Evolutionary conservation across 805 yeast species (phyloP), one percentile per base, ranked within the genome.

Genomic region (Saccharomycopsis oosterbeekiorum): DNA sequence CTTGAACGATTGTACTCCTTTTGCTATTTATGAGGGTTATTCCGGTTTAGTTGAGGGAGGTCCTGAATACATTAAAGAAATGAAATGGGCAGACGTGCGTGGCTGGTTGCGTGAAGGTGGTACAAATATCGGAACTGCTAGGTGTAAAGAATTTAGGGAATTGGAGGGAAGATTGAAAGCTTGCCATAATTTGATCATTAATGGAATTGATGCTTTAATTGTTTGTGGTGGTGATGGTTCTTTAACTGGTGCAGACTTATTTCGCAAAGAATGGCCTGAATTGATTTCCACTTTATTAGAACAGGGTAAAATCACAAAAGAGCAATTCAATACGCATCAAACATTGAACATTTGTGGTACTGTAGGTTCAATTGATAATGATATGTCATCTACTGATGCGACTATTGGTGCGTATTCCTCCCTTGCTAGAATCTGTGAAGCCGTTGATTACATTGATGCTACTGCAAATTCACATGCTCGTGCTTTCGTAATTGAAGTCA

Each of bases 161-260:
- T 74, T 89, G 58, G 74, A 75, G 66, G 93, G 93, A 47, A 75
- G 93, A 68, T 72, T 86, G 57, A 66, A 72, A 56, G 91, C 84
- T 42, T 85, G 88, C 60, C 76, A 79, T 67, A 84, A 87, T 72
- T 76, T 87, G 81, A 80, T 87, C 66, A 78, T 73, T 55, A 81
- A 84, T 39, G 92, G 92, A 60, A 86, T 87, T 62, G 91, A 87
- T 71, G 92, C 90, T 1, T 75, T 87, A 65, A 80, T 87, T 65
- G 92, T 87, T 19, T 85, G 90, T 73, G 93, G 93, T 66, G 93
- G 93, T 70, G 93, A 87, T 70, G 93, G 93, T 59, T 86, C 91
- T 1, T 76, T 87, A 65, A 87, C 93, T 1, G 93, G 93, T 65
- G 93, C 93, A 5, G 93, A 87, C 69, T 73, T 86, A 60, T 86